phyloP scores from a whole-genome alignment of 805 yeast species.

The Yamadazyma philogaea region DNA sequence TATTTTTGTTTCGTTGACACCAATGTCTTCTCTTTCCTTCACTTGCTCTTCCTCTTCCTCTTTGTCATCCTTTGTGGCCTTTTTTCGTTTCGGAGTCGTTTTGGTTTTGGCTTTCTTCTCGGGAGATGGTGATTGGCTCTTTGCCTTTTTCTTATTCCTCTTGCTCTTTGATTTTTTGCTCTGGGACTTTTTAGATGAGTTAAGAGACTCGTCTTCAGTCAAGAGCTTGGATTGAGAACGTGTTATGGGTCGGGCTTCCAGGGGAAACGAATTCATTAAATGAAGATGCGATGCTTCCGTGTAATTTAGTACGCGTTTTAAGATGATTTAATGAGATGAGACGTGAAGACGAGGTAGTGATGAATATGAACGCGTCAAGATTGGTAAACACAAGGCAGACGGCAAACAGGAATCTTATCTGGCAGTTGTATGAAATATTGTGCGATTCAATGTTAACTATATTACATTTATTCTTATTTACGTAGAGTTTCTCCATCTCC shows the following conservation, averaged over 20 bases:
- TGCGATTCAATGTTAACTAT: too few species aligned
- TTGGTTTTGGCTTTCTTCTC: neutral
- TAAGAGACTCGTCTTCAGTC: neutral
- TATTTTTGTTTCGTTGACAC: neutral
- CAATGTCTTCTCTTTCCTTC: neutral
- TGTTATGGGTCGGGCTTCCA: conserved; percentile 10
- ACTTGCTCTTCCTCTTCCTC: neutral
- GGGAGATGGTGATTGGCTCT: neutral
- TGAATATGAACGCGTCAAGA: too few species aligned
- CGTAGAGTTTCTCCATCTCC: too few species aligned
- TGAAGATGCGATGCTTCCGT: neutral
- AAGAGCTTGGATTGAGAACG: conserved; percentile 8
- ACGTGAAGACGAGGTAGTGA: too few species aligned
- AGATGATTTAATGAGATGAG: neutral
- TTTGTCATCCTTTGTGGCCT: neutral
- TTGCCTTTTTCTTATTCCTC: conserved; percentile 1
- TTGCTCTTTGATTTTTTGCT: conserved; percentile 2
- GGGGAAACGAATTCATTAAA: conserved; percentile 1
- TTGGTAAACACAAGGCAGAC: too few species aligned
- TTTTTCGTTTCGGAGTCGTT: neutral
- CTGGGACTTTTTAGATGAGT: conserved; percentile 4
- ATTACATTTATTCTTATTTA: too few species aligned
- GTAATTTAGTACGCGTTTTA: neutral
- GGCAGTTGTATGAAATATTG: too few species aligned
- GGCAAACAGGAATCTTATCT: too few species aligned